Base-by-base conservation (phyloP, 768 basidiomycete species). In the Boletus sp. region DNA sequence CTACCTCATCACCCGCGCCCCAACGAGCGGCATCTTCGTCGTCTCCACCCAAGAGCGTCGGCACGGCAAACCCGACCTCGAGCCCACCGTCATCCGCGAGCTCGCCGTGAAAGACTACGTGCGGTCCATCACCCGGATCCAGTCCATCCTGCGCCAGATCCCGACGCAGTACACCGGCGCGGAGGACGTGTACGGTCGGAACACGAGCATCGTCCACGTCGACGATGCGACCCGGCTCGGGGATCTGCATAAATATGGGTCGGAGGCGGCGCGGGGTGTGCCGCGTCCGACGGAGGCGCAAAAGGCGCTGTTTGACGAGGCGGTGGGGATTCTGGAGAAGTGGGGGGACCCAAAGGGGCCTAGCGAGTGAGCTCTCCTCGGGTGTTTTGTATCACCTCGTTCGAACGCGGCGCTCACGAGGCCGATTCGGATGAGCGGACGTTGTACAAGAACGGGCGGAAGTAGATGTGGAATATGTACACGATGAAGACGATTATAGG, bases 151-250 rank as follows among this genome's bases (percentile, higher is more conserved):
- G 82, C 83, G 63, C 44, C 61, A 1, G 80, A 83, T 29, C 38
- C 67, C 64, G 3, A 10, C 30, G 8, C 66, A 68, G 42, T 60
- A 66, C 32, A 78, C 79, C 0, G 85, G 84, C 2, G 82, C 79
- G 42, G 73, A 87, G 67, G 88, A 92, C 63, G 84, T 90, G 50
- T 92, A 92, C 58, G 84, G 84, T 1, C 57, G 83, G 58, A 76
- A 88, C 66, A 85, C 77, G 9, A 82, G 84, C 67, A 88, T 90
- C 56, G 72, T 78, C 7, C 85, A 81, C 73, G 75, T 71, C 7
- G 80, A 49, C 5, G 40, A 54, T 0, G 19, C 45, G 6, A 14
- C 5, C 1, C 2, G 9, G 13, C 13, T 37, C 14, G 15, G 3
- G n/a, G 47, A 49, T n/a, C 4, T 60, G 19, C 27, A 44, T 8